phyloP scores from a whole-genome alignment of 2,329 filamentous ascomycete species.

The Fusarium paranaense region DNA sequence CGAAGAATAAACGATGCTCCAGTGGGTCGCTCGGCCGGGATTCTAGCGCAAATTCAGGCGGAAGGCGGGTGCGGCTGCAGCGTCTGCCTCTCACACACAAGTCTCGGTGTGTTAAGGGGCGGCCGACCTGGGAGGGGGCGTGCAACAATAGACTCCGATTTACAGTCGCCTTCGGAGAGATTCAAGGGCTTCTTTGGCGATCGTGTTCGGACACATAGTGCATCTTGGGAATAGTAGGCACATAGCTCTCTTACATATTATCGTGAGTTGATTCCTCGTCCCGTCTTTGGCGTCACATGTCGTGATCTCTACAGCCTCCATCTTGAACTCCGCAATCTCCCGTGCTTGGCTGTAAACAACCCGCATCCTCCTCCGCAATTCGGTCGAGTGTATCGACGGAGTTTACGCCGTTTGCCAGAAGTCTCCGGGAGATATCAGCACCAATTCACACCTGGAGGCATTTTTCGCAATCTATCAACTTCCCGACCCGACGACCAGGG shows the following conservation, averaged over 20 bases:
- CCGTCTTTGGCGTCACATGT: neutral
- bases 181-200: neutral
- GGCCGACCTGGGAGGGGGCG: conserved; percentile 23
- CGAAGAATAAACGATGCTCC: conserved; percentile 24
- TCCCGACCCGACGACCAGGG: conserved; percentile 32
- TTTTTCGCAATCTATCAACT: conserved; percentile 36
- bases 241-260: neutral
- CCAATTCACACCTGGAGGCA: neutral
- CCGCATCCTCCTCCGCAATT: neutral
- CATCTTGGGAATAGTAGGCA: neutral
- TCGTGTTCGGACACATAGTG: neutral
- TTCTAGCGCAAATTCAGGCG: conserved; percentile 27
- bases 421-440: neutral
- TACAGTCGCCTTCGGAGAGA: neutral
- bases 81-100: neutral
- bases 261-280: neutral
- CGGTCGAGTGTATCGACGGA: neutral
- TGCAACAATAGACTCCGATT: neutral
- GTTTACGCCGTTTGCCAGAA: neutral
- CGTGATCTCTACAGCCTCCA: neutral
- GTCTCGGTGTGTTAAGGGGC: conserved; percentile 14
- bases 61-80: conserved; percentile 29
- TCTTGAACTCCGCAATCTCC: conserved; percentile 2
- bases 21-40: conserved; percentile 18
- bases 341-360: neutral